These are phyloP conservation scores for Suillus sp. DNA, from an alignment of 768 basidiomycete genomes.

Conservation along the genomic window DNA sequence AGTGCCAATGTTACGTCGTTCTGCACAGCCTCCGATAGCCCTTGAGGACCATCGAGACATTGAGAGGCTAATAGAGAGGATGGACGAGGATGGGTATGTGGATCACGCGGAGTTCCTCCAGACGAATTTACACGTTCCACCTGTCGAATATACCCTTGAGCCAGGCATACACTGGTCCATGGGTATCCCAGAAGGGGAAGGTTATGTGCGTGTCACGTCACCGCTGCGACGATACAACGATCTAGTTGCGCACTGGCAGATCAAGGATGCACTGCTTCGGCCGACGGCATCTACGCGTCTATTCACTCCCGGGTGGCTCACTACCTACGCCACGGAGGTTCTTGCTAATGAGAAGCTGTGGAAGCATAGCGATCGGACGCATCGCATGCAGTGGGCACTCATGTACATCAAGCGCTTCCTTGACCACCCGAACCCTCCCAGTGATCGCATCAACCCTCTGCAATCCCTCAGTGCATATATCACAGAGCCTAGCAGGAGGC, in stretches of 20 bases:
- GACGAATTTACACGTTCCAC: conserved; percentile 35
- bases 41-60: conserved; percentile 35
- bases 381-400: conserved; percentile 45
- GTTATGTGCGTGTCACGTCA: conserved; percentile 83
- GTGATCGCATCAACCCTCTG: conserved; percentile 31
- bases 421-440: conserved; percentile 23
- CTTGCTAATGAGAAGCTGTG: conserved; percentile 37
- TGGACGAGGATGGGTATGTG: conserved; percentile 50
- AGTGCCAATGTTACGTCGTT: conserved; percentile 67
- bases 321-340: conserved; percentile 42
- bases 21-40: conserved; percentile 35
- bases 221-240: conserved; percentile 87
- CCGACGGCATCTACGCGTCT: conserved; percentile 36
- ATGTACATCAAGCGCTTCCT: conserved; percentile 42
- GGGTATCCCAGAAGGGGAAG: conserved; percentile 71
- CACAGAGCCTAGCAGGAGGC: conserved; percentile 19
- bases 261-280: conserved; percentile 71
- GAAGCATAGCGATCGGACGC: conserved; percentile 33
- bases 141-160: conserved; percentile 48
- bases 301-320: conserved; percentile 51
- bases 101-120: conserved; percentile 38
- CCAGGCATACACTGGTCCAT: conserved; percentile 68
- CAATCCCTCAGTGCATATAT: conserved; percentile 30
- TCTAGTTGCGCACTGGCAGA: conserved; percentile 88
- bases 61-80: conserved; percentile 48